Evolutionary conservation across 2,329 filamentous ascomycete genomes (phyloP), one percentile per base, ranked within the genome.

Genomic region (Ophiostoma pallidulum): DNA sequence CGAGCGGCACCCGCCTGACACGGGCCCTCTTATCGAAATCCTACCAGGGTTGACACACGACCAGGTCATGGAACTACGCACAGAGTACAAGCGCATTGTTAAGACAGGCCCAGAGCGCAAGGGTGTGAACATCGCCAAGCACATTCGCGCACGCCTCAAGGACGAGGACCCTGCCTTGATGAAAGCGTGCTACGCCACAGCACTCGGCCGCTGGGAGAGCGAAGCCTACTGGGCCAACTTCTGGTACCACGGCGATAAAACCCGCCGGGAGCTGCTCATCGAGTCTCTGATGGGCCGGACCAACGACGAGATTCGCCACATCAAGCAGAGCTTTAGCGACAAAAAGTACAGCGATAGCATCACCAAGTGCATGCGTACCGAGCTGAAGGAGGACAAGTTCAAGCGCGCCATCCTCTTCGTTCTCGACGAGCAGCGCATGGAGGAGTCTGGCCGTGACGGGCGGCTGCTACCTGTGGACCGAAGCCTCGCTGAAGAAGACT

Each of bases 201-300:
- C 91, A 0, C 76, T 97, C 0, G 92, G 92, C 9, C 77, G 77
- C 45, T 97, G 89, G 82, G 92, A 96, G 67, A 84, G 82, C 56
- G 92, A 98, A 64, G 87, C 88, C 0, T 95, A 95, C 72, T 98
- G 92, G 90, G 89, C 91, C 51, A 97, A 96, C 64, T 95, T 88
- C 65, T 97, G 89, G 82, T 97, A 96, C 67, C 91, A 96, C 61
- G 82, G 83, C 32, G 85, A 91, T 64, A 86, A 83, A 58, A 86
- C 82, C 8, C 77, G 88, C 3, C 80, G 90, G 6, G 91, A 97
- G 64, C 73, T 98, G 31, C 76, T 98, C 45, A 96, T 97, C 58
- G 92, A 98, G 66, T 80, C 82, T 6, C 75, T 98, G 18, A 94
- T 96, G 80, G 92, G 92, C 0, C 80, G 90, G 6, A 80, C 81